A percentile compares a stretch with the other conserved stretches of the same genome.
These are phyloP conservation scores for Perkinsus marinus DNA, from an alignment of 169 alveolate species.

Conservation along the genomic window DNA sequence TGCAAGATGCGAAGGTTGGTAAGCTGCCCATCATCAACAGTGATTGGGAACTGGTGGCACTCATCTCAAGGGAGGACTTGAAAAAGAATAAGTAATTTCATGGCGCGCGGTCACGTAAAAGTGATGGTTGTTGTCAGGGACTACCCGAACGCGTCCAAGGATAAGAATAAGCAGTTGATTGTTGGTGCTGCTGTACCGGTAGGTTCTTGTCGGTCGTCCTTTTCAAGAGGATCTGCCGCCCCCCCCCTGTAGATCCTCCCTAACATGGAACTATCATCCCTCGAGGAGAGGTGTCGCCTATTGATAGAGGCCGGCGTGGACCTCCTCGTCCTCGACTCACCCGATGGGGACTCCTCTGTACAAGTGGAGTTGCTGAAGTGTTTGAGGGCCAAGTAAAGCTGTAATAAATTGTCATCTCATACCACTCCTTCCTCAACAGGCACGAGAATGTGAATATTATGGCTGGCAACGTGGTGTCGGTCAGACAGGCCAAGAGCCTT, in stretches of 20 bases:
- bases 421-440: not conserved
- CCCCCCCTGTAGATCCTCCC: not conserved
- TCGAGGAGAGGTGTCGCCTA: not conserved
- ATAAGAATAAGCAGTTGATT: constrained; percentile 40
- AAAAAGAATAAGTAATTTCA: constrained; percentile 36
- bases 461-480: constrained; percentile 73
- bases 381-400: constrained; percentile 55
- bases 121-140: constrained; percentile 10
- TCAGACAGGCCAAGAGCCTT: constrained; percentile 51
- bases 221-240: not conserved
- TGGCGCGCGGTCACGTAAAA: not conserved
- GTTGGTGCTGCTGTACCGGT: constrained; percentile 53
- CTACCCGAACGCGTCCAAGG: constrained; percentile 51
- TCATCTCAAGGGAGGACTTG: constrained; percentile 67
- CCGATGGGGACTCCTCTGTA: constrained; percentile 77
- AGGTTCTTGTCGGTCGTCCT: not conserved
- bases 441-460: constrained; percentile 27
- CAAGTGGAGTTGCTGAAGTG: constrained; percentile 67
- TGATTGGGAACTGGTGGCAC: constrained; percentile 58
- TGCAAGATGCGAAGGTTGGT: constrained; percentile 49
- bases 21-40: constrained; percentile 71
- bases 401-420: constrained; percentile 18
- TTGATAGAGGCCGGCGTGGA: constrained; percentile 47
- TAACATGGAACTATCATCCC: not conserved
- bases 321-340: constrained; percentile 72